These are phyloP conservation scores for Ophiocordyceps australis DNA, from an alignment of 2,329 filamentous ascomycete genomes.

Conservation along the genomic window DNA sequence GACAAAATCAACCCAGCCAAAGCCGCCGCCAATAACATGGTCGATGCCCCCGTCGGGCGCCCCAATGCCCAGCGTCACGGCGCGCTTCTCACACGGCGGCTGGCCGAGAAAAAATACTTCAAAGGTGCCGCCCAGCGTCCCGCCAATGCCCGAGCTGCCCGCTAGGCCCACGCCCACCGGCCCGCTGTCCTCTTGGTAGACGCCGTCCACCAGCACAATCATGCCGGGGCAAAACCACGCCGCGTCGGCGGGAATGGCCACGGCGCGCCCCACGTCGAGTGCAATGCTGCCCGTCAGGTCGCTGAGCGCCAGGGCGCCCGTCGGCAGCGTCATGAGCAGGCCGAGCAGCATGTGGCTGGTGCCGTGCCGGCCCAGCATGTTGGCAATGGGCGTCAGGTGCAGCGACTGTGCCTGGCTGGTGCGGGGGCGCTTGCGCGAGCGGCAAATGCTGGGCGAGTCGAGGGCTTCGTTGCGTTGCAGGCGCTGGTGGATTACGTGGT, in stretches of 20 bases:
- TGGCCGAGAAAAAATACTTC: slow-evolving; percentile 81
- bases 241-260: slow-evolving; percentile 66
- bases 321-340: slow-evolving; percentile 62
- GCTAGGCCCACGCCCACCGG: slow-evolving; percentile 52
- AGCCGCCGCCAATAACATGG: slow-evolving; percentile 56
- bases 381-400: slow-evolving; percentile 74
- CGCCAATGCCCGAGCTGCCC: slow-evolving; percentile 67
- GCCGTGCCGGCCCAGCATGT: slow-evolving; percentile 60
- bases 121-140: slow-evolving; percentile 82
- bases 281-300: slow-evolving; percentile 80
- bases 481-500: slow-evolving; percentile 82
- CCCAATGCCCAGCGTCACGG: slow-evolving; percentile 57
- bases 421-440: slow-evolving; percentile 32
- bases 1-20: slow-evolving; percentile 95
- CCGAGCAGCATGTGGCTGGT: slow-evolving; percentile 76
- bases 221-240: slow-evolving; percentile 92
- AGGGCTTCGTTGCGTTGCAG: slow-evolving; percentile 87
- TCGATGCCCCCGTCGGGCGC: slow-evolving; percentile 37
- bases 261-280: slow-evolving; percentile 65
- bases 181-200: slow-evolving; percentile 87
- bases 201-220: slow-evolving; percentile 85
- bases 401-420: slow-evolving; percentile 52
- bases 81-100: slow-evolving; percentile 75
- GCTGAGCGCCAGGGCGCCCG: slow-evolving; percentile 64
- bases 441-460: slow-evolving; percentile 60